Percentiles rank a stretch among this genome's conserved stretches.
These are phyloP conservation scores for Zea luxurians DNA, from an alignment of 176 grass and related monocot genomes.

Conservation along the genomic window DNA sequence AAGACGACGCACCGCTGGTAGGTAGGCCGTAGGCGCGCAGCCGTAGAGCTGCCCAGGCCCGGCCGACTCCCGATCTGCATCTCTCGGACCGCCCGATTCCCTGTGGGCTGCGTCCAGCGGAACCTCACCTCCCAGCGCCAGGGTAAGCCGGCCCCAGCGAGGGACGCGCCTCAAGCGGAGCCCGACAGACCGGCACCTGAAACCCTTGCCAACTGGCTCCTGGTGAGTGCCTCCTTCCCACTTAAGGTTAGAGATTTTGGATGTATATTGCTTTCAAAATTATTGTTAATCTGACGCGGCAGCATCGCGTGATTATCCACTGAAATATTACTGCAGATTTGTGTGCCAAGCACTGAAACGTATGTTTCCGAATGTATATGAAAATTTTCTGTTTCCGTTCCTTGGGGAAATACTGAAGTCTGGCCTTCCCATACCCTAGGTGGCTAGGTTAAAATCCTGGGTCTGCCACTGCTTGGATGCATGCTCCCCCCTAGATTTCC, in stretches of 20 bases:
- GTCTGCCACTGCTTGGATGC: too few species aligned
- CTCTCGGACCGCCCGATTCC: too few species aligned
- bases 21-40: too few species aligned
- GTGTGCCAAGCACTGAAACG: too few species aligned
- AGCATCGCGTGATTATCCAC: not conserved
- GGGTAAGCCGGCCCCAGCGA: too few species aligned
- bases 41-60: too few species aligned
- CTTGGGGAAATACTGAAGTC: not conserved
- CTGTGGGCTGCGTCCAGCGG: not conserved
- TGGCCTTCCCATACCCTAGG: not conserved
- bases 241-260: not conserved
- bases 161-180: not conserved
- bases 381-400: not conserved
- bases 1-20: too few species aligned
- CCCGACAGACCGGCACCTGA: not conserved
- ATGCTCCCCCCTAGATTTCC: not conserved
- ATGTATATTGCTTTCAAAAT: not conserved
- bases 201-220: not conserved
- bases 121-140: not conserved
- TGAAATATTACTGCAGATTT: not conserved
- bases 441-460: too few species aligned
- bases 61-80: not conserved
- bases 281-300: not conserved
- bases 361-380: not conserved
- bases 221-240: not conserved